phyloP scores from a whole-genome alignment of 2,329 filamentous ascomycete genomes.

The Aspergillus pseudotamarii region DNA sequence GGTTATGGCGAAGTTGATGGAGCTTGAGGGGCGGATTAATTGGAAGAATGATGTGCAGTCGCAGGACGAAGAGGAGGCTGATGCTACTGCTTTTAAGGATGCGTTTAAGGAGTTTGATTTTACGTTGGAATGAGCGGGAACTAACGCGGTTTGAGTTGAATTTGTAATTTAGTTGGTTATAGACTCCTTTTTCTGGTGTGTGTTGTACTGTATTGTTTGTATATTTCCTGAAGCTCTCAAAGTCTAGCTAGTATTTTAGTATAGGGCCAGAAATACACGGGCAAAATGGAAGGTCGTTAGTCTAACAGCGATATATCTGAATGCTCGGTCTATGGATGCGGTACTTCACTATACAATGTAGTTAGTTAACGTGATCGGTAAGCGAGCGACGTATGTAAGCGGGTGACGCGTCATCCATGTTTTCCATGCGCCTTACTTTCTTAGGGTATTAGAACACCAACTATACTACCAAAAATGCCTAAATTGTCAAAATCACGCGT shows the following conservation, averaged over 20 bases:
- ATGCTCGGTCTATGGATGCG: background rate
- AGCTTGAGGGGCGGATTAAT: slow-evolving; percentile 73
- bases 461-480: no score
- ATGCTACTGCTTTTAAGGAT: slow-evolving; percentile 77
- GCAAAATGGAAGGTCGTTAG: background rate
- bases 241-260: no score
- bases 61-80: slow-evolving; percentile 74
- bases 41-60: slow-evolving; percentile 86
- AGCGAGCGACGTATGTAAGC: no score
- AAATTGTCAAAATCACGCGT: no score
- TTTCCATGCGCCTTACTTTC: no score
- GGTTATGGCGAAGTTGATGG: slow-evolving; percentile 85
- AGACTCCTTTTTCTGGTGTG: background rate
- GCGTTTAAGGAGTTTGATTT: slow-evolving; percentile 90
- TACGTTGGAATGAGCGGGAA: slow-evolving; percentile 48
- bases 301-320: background rate
- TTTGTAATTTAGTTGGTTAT: background rate
- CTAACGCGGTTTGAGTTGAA: no score
- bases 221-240: background rate
- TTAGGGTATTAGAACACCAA: no score
- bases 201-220: background rate
- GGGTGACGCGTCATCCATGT: no score
- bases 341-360: background rate
- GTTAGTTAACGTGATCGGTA: no score
- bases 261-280: background rate